Evolutionary conservation across 225 moss, liverwort and hornwort species (phyloP).

Genomic region (Physcomitrium patens): DNA sequence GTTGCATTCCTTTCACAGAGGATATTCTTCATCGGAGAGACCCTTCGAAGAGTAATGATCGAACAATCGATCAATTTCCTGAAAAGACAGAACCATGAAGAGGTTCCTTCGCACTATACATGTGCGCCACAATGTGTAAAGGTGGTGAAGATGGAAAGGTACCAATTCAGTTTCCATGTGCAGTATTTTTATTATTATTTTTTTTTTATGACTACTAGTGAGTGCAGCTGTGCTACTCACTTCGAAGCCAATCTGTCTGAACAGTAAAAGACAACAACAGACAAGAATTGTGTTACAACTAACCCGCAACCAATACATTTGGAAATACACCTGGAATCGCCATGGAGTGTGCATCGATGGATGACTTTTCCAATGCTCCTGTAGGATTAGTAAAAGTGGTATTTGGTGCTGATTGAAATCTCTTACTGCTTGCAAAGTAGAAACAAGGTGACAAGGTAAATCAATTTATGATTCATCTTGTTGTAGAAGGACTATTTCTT

Average conservation of each 20-base stretch:
- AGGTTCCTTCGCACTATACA: constrained; percentile 25
- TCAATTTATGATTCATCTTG: background rate
- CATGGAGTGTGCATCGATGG: background rate
- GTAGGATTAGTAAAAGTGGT: too few species aligned
- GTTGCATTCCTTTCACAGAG: background rate
- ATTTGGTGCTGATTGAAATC: background rate
- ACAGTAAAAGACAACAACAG: background rate
- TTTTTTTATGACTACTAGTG: constrained; percentile 34
- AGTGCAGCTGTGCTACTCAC: constrained; percentile 25
- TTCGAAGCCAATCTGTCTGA: constrained; percentile 45
- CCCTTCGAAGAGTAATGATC: background rate
- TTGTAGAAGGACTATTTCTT: background rate
- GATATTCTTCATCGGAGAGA: constrained; percentile 22
- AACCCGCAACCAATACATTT: constrained; percentile 9
- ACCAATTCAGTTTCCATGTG: constrained; percentile 24
- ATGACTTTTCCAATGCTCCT: too few species aligned
- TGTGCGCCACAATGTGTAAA: constrained; percentile 7
- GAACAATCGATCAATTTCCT: constrained; percentile 34
- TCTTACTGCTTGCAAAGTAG: background rate
- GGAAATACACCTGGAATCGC: constrained; percentile 27
- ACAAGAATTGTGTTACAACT: constrained; percentile 39
- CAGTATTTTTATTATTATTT: too few species aligned
- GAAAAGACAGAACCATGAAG: constrained; percentile 48
- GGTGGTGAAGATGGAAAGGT: constrained; percentile 26
- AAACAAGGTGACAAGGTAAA: background rate